These are phyloP conservation scores for Phlebiopsis flavidoalba DNA, from an alignment of 768 basidiomycete species.

Conservation along the genomic window DNA sequence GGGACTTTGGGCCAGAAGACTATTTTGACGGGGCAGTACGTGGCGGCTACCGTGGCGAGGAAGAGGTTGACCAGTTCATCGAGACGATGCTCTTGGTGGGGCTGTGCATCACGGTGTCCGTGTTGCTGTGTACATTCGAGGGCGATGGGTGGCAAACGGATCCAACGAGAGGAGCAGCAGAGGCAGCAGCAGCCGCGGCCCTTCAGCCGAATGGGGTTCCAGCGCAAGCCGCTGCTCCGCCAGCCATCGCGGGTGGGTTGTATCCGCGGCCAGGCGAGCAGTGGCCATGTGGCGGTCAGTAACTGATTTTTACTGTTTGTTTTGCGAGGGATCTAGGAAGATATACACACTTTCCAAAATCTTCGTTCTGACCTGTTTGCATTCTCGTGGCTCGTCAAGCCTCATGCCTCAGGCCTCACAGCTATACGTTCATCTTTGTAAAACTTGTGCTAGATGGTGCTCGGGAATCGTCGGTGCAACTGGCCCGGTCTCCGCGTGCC, in stretches of 20 bases:
- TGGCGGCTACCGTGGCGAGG: slow-evolving; percentile 53
- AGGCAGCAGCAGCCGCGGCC: slow-evolving; percentile 35
- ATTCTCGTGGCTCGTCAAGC: no score
- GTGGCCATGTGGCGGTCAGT: slow-evolving; percentile 18
- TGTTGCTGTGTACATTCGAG: slow-evolving; percentile 76
- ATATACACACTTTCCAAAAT: no score
- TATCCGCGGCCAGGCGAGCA: slow-evolving; percentile 24
- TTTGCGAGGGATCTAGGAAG: no score
- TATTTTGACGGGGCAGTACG: slow-evolving; percentile 69
- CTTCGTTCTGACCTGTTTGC: no score
- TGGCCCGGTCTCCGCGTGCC: not conserved
- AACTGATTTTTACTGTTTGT: not conserved
- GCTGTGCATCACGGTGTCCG: slow-evolving; percentile 67
- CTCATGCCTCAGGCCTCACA: no score
- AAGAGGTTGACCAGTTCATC: slow-evolving; percentile 62
- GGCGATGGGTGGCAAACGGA: slow-evolving; percentile 69
- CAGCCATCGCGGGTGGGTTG: slow-evolving; percentile 11
- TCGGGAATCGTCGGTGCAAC: not conserved
- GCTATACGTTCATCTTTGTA: not conserved
- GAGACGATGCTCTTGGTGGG: slow-evolving; percentile 79
- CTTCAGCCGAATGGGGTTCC: slow-evolving; percentile 17
- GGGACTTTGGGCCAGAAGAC: slow-evolving; percentile 77
- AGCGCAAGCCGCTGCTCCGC: slow-evolving; percentile 7
- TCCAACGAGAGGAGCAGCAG: slow-evolving; percentile 55
- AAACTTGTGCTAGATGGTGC: not conserved